Conservation (phyloP, 1,284 basidiomycete genomes). For the Fistulinella cinereoalba region DNA sequence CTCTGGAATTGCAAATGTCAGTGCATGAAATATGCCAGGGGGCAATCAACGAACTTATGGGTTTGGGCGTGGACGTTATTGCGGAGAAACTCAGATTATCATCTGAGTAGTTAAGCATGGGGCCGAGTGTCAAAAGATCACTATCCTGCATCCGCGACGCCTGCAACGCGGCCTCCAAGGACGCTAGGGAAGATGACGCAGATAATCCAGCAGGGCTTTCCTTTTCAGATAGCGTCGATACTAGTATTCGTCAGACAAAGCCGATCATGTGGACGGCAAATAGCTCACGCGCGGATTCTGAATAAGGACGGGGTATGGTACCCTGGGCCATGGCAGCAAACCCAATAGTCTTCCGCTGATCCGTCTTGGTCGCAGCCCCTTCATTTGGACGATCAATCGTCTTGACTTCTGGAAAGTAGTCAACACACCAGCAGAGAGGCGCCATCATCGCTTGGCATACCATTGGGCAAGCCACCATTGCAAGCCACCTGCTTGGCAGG, state of each 20-base stretch:
- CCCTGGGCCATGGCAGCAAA: background rate
- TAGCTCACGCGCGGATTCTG: constrained; percentile 11
- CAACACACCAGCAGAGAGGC: constrained; percentile 1
- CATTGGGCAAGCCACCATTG: constrained; percentile 1
- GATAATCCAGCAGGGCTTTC: background rate
- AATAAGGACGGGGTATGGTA: background rate
- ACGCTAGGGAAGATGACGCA: constrained; percentile 10
- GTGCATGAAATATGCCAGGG: background rate
- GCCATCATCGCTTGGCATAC: constrained; percentile 4
- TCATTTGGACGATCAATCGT: constrained; percentile 2
- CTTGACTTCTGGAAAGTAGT: constrained; percentile 14
- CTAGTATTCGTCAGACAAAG: constrained; percentile 9
- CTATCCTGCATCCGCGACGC: background rate
- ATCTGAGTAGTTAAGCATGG: background rate
- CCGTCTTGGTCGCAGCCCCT: constrained; percentile 14
- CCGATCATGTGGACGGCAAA: background rate
- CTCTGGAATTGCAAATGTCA: constrained; percentile 3
- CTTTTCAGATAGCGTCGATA: background rate
- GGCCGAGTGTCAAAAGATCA: constrained; percentile 3
- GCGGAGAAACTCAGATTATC: constrained; percentile 11
- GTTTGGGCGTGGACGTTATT: background rate
- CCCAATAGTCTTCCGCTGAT: constrained; percentile 5
- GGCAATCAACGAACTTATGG: constrained; percentile 3
- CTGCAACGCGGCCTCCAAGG: constrained; percentile 13
- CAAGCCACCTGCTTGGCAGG: background rate